Conservation (phyloP, 257 asterid species). For the Buddleja alternifolia region DNA sequence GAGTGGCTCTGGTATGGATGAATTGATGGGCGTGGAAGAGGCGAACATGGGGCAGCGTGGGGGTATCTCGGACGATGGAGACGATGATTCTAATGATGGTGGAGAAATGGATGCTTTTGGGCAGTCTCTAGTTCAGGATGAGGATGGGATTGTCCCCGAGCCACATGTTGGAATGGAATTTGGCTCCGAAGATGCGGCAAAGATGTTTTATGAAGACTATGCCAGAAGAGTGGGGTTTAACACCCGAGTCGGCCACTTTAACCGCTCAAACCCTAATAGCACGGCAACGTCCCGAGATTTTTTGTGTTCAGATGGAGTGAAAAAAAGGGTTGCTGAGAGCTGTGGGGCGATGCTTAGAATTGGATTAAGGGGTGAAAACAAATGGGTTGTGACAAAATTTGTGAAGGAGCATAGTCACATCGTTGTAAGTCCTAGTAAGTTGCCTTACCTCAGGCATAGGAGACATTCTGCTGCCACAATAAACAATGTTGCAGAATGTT, state of each 20-base stretch:
- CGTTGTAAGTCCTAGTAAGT: slow-evolving; percentile 41
- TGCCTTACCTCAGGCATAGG: slow-evolving; percentile 59
- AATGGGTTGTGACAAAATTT: slow-evolving; percentile 74
- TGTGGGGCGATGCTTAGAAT: slow-evolving; percentile 80
- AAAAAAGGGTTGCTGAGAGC: slow-evolving; percentile 54
- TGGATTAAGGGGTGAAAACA: slow-evolving; percentile 51
- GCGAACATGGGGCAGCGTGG: slow-evolving; percentile 52
- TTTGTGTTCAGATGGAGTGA: slow-evolving; percentile 60
- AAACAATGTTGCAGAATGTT: slow-evolving; percentile 45
- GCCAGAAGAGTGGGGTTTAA: slow-evolving; percentile 66
- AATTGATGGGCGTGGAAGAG: slow-evolving; percentile 48
- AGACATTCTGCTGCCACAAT: slow-evolving; percentile 59
- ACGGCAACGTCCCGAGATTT: slow-evolving; percentile 42
- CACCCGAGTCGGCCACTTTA: slow-evolving; percentile 41
- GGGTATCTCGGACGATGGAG: slow-evolving; percentile 53
- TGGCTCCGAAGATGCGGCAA: slow-evolving; percentile 65
- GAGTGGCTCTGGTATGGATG: slow-evolving; percentile 45
- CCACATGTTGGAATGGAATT: slow-evolving; percentile 80
- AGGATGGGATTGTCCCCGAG: slow-evolving; percentile 40
- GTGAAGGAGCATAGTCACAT: slow-evolving; percentile 72
- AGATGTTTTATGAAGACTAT: slow-evolving; percentile 63
- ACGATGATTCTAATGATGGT: slow-evolving; percentile 48
- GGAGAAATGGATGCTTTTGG: slow-evolving; percentile 47
- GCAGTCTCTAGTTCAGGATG: slow-evolving; percentile 42
- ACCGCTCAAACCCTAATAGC: slow-evolving; percentile 45